phyloP scores from a whole-genome alignment of 2,329 filamentous ascomycete genomes.

The Colletotrichum sidae region DNA sequence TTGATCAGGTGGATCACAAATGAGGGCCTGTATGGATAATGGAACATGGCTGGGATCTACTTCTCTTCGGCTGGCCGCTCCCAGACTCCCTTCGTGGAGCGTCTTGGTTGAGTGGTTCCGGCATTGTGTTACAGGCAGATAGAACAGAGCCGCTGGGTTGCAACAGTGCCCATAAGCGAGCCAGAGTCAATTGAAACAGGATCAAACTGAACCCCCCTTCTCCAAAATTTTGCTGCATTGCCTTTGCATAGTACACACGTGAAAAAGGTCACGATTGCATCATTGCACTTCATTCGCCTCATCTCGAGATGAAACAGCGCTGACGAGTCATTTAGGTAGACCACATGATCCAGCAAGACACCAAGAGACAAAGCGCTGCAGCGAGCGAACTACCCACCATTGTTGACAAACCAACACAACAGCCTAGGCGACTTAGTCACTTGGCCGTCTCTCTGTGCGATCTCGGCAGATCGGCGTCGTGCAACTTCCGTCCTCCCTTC shows the following conservation, averaged over 20 bases:
- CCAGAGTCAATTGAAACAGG: constrained; percentile 34
- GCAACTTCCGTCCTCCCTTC: constrained; percentile 24
- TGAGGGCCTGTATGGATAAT: constrained; percentile 34
- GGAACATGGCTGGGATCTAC: constrained; percentile 12
- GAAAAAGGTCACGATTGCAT: constrained; percentile 31
- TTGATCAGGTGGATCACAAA: constrained; percentile 18
- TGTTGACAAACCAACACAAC: not conserved
- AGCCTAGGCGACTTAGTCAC: not conserved
- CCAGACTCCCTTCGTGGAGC: constrained; percentile 27
- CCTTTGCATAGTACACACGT: not conserved
- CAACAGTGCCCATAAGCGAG: constrained; percentile 28
- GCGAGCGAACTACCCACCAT: not conserved
- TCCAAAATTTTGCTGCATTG: not conserved
- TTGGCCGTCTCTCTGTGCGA: constrained; percentile 25
- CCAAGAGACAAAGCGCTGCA: constrained; percentile 10
- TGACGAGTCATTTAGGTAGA: constrained; percentile 36
- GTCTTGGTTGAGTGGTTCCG: constrained; percentile 31
- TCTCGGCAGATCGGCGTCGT: constrained; percentile 35
- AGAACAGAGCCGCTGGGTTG: constrained; percentile 21
- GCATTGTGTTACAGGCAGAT: constrained; percentile 37
- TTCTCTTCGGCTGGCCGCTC: constrained; percentile 37
- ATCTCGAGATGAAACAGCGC: constrained; percentile 27
- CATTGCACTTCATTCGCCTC: constrained; percentile 27
- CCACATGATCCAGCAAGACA: constrained; percentile 31
- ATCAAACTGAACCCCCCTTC: constrained; percentile 21